phyloP scores from a whole-genome alignment of 2,329 filamentous ascomycete species.

The Cercospora sp. region DNA sequence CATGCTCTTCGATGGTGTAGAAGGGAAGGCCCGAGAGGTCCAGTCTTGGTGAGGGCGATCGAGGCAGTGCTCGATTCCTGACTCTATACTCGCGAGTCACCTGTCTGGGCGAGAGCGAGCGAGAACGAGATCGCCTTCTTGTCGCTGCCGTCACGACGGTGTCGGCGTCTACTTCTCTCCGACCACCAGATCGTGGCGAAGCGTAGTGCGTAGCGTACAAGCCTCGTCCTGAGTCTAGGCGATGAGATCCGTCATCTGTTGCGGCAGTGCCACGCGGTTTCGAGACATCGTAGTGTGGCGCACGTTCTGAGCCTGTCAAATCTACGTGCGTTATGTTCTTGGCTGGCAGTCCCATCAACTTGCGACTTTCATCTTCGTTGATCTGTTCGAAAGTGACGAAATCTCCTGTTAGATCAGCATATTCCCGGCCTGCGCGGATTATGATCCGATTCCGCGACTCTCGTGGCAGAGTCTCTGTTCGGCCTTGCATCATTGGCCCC shows the following conservation, averaged over 20 bases:
- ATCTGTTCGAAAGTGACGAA: background rate
- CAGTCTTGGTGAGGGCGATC: background rate
- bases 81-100: background rate
- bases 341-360: background rate
- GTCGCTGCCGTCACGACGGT: background rate
- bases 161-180: background rate
- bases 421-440: background rate
- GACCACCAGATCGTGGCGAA: background rate
- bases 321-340: background rate
- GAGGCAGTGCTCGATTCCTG: background rate
- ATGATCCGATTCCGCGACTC: background rate
- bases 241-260: background rate
- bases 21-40: background rate
- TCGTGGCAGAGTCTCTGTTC: background rate
- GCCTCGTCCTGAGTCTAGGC: background rate
- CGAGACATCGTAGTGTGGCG: background rate
- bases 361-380: background rate
- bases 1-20: background rate
- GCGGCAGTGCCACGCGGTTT: background rate
- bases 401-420: background rate
- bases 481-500: background rate
- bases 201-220: background rate
- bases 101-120: background rate
- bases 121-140: background rate
- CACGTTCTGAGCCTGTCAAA: background rate